Conservation (phyloP, 306 rosid genomes). For the Ormosia emarginata region DNA sequence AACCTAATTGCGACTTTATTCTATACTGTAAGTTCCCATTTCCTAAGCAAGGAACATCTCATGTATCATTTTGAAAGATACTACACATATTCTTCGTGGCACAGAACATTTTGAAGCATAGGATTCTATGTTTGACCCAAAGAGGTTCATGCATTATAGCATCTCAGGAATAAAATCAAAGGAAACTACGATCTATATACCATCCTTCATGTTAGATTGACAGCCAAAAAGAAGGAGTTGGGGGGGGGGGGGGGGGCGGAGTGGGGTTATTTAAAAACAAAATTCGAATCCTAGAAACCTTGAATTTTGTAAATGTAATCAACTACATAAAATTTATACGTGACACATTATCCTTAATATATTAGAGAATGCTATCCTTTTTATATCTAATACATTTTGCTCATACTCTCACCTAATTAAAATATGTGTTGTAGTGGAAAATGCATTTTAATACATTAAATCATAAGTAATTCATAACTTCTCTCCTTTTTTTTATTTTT, state of each 20-base stretch:
- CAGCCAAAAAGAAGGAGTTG: neutral
- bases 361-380: neutral
- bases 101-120: conserved; percentile 22
- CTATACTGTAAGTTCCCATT: neutral
- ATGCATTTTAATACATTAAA: no score
- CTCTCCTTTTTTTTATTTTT: no score
- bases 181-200: conserved; percentile 12
- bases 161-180: conserved; percentile 11
- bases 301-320: conserved; percentile 2
- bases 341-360: neutral
- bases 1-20: conserved; percentile 16
- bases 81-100: conserved; percentile 4
- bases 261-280: neutral
- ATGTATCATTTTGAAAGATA: conserved; percentile 19
- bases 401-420: no score
- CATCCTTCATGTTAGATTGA: neutral
- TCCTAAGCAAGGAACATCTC: conserved; percentile 15
- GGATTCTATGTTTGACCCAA: conserved; percentile 33
- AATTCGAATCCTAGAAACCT: conserved; percentile 19
- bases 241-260: no score
- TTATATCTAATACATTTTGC: no score
- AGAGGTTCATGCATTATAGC: conserved; percentile 25
- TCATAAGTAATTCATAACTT: no score
- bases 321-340: neutral
- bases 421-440: no score